phyloP scores from a whole-genome alignment of 371 early-diverging fungal species.

The Mortierella sp. region DNA sequence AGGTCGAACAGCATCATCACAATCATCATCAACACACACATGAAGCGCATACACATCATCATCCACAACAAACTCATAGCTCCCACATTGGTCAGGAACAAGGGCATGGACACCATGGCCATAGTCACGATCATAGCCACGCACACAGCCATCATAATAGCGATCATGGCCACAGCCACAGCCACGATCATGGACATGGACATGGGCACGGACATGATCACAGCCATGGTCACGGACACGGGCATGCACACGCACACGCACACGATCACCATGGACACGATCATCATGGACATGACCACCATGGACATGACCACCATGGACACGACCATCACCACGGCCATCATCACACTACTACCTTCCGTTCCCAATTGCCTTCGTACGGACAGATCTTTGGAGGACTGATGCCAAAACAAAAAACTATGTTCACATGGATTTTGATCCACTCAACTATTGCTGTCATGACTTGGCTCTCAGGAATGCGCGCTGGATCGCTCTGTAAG shows the following conservation, averaged over 20 bases:
- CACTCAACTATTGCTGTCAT: slow-evolving; percentile 63
- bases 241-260: slow-evolving; percentile 29
- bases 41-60: background rate
- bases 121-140: slow-evolving; percentile 14
- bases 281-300: slow-evolving; percentile 37
- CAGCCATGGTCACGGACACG: slow-evolving; percentile 34
- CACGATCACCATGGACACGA: slow-evolving; percentile 41
- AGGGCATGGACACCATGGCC: slow-evolving; percentile 10
- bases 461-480: slow-evolving; percentile 66
- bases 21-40: slow-evolving; percentile 18
- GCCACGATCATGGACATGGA: slow-evolving; percentile 25
- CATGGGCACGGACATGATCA: slow-evolving; percentile 33
- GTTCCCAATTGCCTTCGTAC: slow-evolving; percentile 57
- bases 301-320: slow-evolving; percentile 38
- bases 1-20: background rate
- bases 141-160: slow-evolving; percentile 11
- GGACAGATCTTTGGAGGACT: slow-evolving; percentile 62
- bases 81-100: slow-evolving; percentile 11
- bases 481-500: slow-evolving; percentile 66
- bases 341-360: slow-evolving; percentile 52
- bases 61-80: slow-evolving; percentile 7
- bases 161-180: slow-evolving; percentile 3
- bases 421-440: slow-evolving; percentile 70
- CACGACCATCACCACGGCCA: slow-evolving; percentile 33
- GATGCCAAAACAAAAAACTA: slow-evolving; percentile 68